phyloP scores from a whole-genome alignment of 352 stramenopile genomes.

The Phytophthora sp. region DNA sequence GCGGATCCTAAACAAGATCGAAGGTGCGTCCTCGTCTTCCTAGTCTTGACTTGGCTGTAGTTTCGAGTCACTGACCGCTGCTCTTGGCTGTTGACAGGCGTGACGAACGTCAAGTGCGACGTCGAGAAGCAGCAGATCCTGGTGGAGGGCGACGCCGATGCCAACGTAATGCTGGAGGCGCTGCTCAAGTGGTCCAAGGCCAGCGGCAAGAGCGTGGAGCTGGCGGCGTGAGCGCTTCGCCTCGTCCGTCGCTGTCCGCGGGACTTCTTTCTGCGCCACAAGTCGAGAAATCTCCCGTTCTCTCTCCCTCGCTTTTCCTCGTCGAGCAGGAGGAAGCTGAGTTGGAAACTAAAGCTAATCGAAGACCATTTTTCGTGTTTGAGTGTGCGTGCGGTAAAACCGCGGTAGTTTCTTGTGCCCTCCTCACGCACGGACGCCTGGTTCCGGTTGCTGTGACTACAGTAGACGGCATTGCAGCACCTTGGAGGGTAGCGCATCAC shows the following conservation, averaged over 20 bases:
- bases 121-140: slow-evolving; percentile 90
- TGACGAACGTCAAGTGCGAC: slow-evolving; percentile 85
- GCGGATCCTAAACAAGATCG: slow-evolving; percentile 91
- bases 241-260: slow-evolving; percentile 15
- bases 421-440: neutral
- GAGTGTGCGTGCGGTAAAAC: neutral
- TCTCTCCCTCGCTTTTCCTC: neutral
- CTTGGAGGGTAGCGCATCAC: no score
- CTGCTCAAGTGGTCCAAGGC: slow-evolving; percentile 91
- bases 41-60: neutral
- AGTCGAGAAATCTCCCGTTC: no score
- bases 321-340: slow-evolving; percentile 4
- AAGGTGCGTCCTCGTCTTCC: slow-evolving; percentile 49
- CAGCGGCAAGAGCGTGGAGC: slow-evolving; percentile 86
- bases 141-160: slow-evolving; percentile 78
- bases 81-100: slow-evolving; percentile 51
- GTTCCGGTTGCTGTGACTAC: neutral
- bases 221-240: slow-evolving; percentile 44
- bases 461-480: no score
- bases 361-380: slow-evolving; percentile 18
- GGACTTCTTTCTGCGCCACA: slow-evolving; percentile 4
- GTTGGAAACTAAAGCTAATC: slow-evolving; percentile 17
- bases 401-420: neutral
- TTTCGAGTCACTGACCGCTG: neutral
- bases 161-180: slow-evolving; percentile 81